Conservation (phyloP, 2,329 filamentous ascomycete genomes). For the Cercospora brassicicola region DNA sequence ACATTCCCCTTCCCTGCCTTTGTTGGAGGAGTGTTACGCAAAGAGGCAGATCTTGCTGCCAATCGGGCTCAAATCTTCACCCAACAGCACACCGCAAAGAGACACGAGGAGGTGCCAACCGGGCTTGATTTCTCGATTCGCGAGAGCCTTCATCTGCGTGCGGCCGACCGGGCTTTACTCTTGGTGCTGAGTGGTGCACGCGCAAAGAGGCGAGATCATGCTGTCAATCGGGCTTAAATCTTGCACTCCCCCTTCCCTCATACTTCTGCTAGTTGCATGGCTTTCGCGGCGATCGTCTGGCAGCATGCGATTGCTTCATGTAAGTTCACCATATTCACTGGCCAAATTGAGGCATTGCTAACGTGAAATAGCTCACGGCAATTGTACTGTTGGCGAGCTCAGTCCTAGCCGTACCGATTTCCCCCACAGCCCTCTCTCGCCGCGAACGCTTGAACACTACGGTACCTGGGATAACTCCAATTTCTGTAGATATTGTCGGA, state of each 20-base stretch:
- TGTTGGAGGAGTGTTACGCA: constrained; percentile 5
- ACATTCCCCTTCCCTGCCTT: not conserved
- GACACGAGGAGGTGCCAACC: constrained; percentile 12
- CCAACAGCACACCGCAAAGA: constrained; percentile 9
- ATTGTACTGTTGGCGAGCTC: constrained; percentile 17
- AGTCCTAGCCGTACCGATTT: constrained; percentile 21
- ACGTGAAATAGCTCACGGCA: constrained; percentile 12
- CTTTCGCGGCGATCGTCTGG: constrained; percentile 8
- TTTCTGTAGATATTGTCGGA: constrained; percentile 17
- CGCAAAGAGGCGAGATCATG: constrained; percentile 20
- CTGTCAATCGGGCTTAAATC: constrained; percentile 21
- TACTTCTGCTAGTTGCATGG: constrained; percentile 8
- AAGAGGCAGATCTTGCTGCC: constrained; percentile 17
- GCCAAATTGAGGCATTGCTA: not conserved
- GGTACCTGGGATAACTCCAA: constrained; percentile 25
- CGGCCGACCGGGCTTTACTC: constrained; percentile 9
- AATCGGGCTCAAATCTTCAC: constrained; percentile 10
- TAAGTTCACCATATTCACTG: constrained; percentile 10
- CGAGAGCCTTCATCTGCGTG: constrained; percentile 16
- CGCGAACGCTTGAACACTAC: constrained; percentile 17
- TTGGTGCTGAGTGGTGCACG: constrained; percentile 10
- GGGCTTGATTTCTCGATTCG: constrained; percentile 15
- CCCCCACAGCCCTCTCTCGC: constrained; percentile 2
- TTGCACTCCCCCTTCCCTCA: constrained; percentile 10
- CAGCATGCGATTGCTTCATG: constrained; percentile 14